A percentile compares a stretch with the other conserved stretches of the same genome.
These are phyloP conservation scores for Aristolochia californica DNA, from an alignment of 164 flowering plant genomes.

Conservation along the genomic window DNA sequence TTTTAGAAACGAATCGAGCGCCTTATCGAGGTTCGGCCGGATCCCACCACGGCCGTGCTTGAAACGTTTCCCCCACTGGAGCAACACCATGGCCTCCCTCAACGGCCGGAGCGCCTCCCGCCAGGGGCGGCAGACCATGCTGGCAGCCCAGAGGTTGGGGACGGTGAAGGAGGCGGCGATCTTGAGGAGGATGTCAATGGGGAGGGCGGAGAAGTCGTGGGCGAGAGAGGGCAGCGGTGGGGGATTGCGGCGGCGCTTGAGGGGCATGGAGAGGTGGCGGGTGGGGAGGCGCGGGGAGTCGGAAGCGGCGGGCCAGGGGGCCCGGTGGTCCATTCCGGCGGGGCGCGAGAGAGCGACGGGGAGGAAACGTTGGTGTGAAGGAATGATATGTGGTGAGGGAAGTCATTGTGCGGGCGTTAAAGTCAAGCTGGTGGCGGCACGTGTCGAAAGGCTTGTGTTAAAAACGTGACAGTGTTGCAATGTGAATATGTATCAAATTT, in stretches of 20 bases:
- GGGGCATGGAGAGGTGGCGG: not conserved
- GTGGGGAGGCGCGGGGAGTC: constrained; percentile 10
- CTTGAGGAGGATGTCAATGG: constrained; percentile 45
- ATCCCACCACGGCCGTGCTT: constrained; percentile 91
- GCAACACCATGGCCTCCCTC: constrained; percentile 73
- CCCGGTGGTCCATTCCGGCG: constrained; percentile 2
- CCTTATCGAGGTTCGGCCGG: constrained; percentile 40
- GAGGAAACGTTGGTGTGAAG: too few species aligned
- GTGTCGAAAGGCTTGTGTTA: not conserved
- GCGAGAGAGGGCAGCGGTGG: not conserved
- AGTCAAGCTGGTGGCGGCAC: not conserved
- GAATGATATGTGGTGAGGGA: too few species aligned
- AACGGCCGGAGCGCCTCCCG: constrained; percentile 64
- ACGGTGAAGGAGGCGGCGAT: constrained; percentile 49
- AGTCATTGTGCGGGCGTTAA: too few species aligned
- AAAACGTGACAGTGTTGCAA: too few species aligned
- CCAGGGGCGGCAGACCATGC: constrained; percentile 76
- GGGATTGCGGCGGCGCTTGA: not conserved
- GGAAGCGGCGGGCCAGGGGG: constrained; percentile 16
- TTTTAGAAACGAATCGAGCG: constrained; percentile 69
- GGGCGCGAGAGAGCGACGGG: not conserved
- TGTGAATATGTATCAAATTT: too few species aligned
- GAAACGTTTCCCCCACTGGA: constrained; percentile 73
- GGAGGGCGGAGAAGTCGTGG: constrained; percentile 51
- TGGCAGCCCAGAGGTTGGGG: constrained; percentile 57